A percentile compares a stretch with the other conserved stretches of the same genome.
phyloP scores from a whole-genome alignment of 169 alveolate species.

The Besnoitia besnoiti region DNA sequence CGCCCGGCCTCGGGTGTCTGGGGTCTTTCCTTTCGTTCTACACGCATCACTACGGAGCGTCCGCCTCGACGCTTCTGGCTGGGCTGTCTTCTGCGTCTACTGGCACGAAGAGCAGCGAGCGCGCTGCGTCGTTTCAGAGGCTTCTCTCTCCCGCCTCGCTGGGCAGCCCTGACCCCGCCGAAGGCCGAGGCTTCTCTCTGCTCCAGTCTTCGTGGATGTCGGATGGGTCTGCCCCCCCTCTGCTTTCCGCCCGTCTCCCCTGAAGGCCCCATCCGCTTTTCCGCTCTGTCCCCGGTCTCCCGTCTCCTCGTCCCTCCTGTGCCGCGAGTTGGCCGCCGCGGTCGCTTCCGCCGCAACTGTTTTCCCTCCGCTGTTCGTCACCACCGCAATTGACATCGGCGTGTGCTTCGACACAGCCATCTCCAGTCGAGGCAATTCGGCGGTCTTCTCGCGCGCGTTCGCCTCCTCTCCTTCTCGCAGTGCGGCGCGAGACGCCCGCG shows the following conservation, averaged over 20 bases:
- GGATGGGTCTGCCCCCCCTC: not conserved
- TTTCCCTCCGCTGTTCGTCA: not conserved
- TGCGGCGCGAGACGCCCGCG: not conserved
- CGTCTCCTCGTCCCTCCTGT: not conserved
- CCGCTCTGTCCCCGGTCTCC: not conserved
- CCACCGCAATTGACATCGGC: not conserved
- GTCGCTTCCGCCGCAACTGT: not conserved
- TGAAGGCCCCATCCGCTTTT: not conserved
- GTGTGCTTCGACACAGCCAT: not conserved
- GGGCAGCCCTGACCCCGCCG: not conserved
- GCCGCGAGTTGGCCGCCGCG: not conserved
- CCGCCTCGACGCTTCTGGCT: not conserved
- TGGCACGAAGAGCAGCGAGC: not conserved
- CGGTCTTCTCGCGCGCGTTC: not conserved
- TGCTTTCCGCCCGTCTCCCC: not conserved
- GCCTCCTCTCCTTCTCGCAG: not conserved
- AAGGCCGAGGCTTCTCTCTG: not conserved
- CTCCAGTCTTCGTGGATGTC: not conserved
- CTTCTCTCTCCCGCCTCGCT: not conserved
- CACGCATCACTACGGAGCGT: not conserved
- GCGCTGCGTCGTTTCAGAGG: not conserved
- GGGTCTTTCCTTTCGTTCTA: slow-evolving; percentile 12
- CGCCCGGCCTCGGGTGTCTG: not conserved
- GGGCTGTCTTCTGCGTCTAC: not conserved
- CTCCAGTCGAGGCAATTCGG: not conserved